Percentiles rank a stretch among this genome's conserved stretches.
Evolutionary conservation across 75 land plant species (phyloP).

Genomic region (Cunninghamia lanceolata): DNA sequence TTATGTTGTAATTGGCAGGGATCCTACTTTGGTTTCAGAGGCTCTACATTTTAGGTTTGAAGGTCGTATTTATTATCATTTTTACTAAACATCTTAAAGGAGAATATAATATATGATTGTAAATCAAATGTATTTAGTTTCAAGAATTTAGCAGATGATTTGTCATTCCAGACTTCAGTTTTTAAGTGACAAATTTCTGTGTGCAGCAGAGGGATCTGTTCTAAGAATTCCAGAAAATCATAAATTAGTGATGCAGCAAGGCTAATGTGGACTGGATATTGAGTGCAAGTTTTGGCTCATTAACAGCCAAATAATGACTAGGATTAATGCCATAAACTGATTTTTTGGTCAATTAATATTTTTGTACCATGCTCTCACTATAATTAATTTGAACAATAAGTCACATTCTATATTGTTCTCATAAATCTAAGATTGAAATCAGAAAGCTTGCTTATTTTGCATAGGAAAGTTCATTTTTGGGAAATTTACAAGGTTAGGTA

Average conservation of each 20-base stretch:
- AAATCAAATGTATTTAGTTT: background rate
- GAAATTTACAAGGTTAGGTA: background rate
- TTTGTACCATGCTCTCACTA: background rate
- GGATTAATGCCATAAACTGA: background rate
- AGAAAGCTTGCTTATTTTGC: background rate
- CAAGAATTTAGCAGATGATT: background rate
- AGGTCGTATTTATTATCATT: background rate
- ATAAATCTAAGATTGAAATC: background rate
- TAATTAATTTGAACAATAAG: background rate
- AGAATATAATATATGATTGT: background rate
- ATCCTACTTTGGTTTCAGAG: constrained; percentile 12
- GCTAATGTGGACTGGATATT: background rate
- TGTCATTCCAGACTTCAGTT: constrained; percentile 2
- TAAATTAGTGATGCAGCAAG: background rate
- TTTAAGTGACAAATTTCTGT: background rate
- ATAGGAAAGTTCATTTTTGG: background rate
- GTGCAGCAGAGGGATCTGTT: background rate
- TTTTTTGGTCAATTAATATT: background rate
- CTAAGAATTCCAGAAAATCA: background rate
- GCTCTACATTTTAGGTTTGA: constrained; percentile 12
- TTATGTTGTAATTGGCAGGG: constrained; percentile 7
- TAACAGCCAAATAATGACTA: background rate
- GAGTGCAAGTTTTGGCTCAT: background rate
- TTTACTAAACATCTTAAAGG: background rate
- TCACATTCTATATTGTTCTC: background rate